A percentile compares a stretch with the other conserved stretches of the same genome.
Evolutionary conservation across 2,329 filamentous ascomycete genomes (phyloP).

Genomic region (Stachybotrys echinatus): DNA sequence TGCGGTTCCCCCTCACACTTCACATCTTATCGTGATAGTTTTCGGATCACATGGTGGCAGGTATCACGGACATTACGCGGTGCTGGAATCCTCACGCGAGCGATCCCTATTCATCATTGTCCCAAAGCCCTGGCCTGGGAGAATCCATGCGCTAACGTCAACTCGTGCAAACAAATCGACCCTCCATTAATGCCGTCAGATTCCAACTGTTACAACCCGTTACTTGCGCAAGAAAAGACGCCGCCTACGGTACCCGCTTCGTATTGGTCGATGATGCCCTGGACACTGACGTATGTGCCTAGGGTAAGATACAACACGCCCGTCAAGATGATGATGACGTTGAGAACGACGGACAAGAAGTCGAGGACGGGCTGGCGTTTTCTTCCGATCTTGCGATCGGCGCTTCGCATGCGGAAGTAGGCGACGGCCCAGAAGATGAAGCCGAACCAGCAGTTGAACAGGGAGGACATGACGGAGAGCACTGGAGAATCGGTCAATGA

Average conservation of each 20-base stretch:
- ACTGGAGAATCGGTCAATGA: slow-evolving; percentile 33
- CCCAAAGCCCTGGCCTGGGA: no score
- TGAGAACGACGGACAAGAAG: slow-evolving; percentile 54
- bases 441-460: slow-evolving; percentile 90
- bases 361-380: slow-evolving; percentile 45
- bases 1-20: no score
- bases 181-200: background rate
- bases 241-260: slow-evolving; percentile 57
- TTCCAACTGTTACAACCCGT: slow-evolving; percentile 46
- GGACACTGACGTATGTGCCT: slow-evolving; percentile 75
- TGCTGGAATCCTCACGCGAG: background rate
- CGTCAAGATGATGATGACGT: slow-evolving; percentile 67
- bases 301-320: slow-evolving; percentile 77
- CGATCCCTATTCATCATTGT: background rate
- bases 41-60: background rate
- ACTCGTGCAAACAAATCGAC: no score
- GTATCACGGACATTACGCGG: background rate
- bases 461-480: slow-evolving; percentile 70
- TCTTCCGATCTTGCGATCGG: slow-evolving; percentile 50
- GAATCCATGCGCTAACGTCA: no score
- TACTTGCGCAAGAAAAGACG: slow-evolving; percentile 69
- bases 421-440: slow-evolving; percentile 93
- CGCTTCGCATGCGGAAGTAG: slow-evolving; percentile 69
- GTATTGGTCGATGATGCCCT: slow-evolving; percentile 72
- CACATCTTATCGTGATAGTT: background rate